These are phyloP conservation scores for Fulvia fulva DNA, from an alignment of 2,329 filamentous ascomycete genomes.

Conservation along the genomic window DNA sequence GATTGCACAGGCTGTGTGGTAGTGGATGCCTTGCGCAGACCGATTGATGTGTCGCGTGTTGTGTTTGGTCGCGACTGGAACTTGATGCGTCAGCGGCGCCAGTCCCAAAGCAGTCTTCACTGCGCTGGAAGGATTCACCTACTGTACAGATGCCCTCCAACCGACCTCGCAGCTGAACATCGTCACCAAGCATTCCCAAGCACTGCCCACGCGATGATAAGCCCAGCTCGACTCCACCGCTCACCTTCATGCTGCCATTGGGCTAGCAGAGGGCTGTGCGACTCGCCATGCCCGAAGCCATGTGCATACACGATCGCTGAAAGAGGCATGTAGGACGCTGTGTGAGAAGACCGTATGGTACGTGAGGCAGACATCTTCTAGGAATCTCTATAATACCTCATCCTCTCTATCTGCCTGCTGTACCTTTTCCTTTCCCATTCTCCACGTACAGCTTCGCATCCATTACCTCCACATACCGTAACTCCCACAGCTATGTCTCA, in stretches of 20 bases:
- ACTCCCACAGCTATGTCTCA: too few species aligned
- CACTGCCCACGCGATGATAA: neutral
- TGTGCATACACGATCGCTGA: neutral
- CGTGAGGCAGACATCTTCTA: neutral
- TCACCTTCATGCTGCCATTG: neutral
- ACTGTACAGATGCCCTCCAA: neutral
- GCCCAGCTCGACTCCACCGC: neutral
- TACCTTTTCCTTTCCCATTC: neutral
- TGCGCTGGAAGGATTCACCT: neutral
- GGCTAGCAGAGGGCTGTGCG: neutral
- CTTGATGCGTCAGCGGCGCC: neutral
- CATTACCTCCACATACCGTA: neutral
- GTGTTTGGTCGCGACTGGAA: neutral
- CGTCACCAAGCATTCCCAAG: neutral
- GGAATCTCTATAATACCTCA: neutral
- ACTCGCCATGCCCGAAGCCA: neutral
- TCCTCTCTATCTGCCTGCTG: neutral
- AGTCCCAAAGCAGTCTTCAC: neutral
- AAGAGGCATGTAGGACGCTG: neutral
- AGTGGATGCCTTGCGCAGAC: too few species aligned
- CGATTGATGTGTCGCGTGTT: neutral
- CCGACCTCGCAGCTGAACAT: neutral
- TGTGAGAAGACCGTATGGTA: neutral
- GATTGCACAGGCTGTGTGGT: neutral
- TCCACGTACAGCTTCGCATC: neutral